Percentiles rank a stretch among this genome's conserved stretches.
phyloP scores from a whole-genome alignment of 2,329 filamentous ascomycete genomes.

The Neonectria sp. region DNA sequence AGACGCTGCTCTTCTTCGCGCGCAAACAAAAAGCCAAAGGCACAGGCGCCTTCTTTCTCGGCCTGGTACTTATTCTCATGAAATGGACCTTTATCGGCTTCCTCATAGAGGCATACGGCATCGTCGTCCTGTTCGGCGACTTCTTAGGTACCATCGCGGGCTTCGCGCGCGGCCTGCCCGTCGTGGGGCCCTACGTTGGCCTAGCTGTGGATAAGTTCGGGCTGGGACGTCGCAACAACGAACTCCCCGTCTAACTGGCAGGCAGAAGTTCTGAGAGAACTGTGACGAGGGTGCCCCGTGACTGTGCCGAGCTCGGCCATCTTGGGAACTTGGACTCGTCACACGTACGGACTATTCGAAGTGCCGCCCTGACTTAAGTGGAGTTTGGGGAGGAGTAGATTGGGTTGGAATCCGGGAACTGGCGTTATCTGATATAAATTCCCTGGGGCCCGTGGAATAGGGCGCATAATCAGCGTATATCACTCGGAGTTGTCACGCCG shows the following conservation, averaged over 20 bases:
- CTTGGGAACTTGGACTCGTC: conserved; percentile 9
- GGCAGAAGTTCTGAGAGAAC: not conserved
- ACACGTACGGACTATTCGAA: conserved; percentile 21
- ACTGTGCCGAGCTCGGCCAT: not conserved
- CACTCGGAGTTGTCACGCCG: not conserved
- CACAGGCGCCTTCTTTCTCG: conserved; percentile 87
- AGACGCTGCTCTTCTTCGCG: conserved; percentile 95
- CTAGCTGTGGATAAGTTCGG: conserved; percentile 79
- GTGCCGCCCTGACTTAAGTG: conserved; percentile 31
- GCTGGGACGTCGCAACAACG: conserved; percentile 79
- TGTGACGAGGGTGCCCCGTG: not conserved
- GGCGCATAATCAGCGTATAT: not conserved
- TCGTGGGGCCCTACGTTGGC: conserved; percentile 90
- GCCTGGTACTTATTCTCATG: conserved; percentile 87
- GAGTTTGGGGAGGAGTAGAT: conserved; percentile 42
- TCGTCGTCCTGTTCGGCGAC: conserved; percentile 94
- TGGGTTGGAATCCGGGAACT: conserved; percentile 37
- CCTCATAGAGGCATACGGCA: conserved; percentile 90
- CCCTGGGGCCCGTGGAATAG: conserved; percentile 10
- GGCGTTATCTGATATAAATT: conserved; percentile 43
- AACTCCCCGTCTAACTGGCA: conserved; percentile 79
- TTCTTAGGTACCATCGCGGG: conserved; percentile 93
- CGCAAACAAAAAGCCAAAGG: conserved; percentile 93
- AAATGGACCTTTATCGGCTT: conserved; percentile 95
- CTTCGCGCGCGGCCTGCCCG: conserved; percentile 87